Evolutionary conservation across 1,284 basidiomycete species (phyloP), one percentile per base, ranked within the genome.

Genomic region (Phellopilus nigrolimitatus): DNA sequence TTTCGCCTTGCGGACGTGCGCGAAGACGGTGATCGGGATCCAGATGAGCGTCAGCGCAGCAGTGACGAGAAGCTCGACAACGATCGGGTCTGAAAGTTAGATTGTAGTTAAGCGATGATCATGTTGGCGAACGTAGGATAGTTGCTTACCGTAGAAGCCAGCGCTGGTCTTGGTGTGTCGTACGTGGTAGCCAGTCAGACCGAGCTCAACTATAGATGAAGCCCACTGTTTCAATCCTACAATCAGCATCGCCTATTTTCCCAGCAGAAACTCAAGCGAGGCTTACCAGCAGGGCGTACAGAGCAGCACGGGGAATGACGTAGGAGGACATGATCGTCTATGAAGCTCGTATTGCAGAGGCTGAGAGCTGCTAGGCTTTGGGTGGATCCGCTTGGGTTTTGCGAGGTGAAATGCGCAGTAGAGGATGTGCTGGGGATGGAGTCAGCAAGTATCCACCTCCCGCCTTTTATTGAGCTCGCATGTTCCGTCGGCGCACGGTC

Each of bases 31-130:
- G 27, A 34, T 19, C 17, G 56, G 56, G n/a, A 54, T 42, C 53
- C 56, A 57, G 41, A 57, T 17, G n/a, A 57, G 42, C 5, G 56
- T 52, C 5, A 55, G 22, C n/a, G 43, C 33, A 10, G 56, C 22
- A 31, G 49, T 52, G n/a, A 50, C 53, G 12, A 57, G 46, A 10
- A 57, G 53, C 22, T 48, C 56, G 22, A 39, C 49, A 5, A 55
- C 47, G 40, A 57, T 52, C 4, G 45, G 48, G 34, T 57, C 56
- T 53, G 19, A 15, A 8, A 28, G 27, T 45, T 33, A 46, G 41
- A 39, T 21, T 17, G 12, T 7, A 46, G 8, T 19, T 27, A 15
- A 19, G 22, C 9, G 3, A 3, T 39, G 10, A 38, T 4, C n/a
- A 4, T 39, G 15, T 30, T 10, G n/a, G 4, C 25, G n/a, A n/a